phyloP scores from a whole-genome alignment of 2,329 filamentous ascomycete genomes.

The Lecanoromycetidae sp. region DNA sequence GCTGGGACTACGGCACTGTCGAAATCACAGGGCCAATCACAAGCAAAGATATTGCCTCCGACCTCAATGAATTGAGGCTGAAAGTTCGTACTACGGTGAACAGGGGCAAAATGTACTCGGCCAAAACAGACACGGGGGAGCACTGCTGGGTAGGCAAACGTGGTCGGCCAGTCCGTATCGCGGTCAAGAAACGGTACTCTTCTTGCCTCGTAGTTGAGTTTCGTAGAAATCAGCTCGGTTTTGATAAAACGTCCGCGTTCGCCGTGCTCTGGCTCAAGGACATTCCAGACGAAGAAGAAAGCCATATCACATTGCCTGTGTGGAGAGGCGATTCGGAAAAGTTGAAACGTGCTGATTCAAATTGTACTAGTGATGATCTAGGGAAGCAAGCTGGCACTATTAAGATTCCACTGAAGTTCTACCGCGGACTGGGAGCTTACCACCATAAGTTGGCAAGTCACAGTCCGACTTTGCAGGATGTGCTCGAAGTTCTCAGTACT shows the following conservation, averaged over 20 bases:
- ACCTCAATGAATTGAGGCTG: conserved; percentile 40
- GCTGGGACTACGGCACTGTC: conserved; percentile 62
- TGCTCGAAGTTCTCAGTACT: conserved; percentile 53
- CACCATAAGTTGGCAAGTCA: conserved; percentile 45
- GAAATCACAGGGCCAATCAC: conserved; percentile 46
- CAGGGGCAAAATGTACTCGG: conserved; percentile 56
- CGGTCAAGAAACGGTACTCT: conserved; percentile 23
- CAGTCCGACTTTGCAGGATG: conserved; percentile 43
- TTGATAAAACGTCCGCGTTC: conserved; percentile 23
- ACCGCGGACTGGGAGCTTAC: conserved; percentile 48
- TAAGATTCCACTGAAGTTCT: conserved; percentile 47
- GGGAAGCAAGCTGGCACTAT: conserved; percentile 49
- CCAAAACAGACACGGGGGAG: conserved; percentile 49
- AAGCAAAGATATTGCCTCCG: conserved; percentile 37
- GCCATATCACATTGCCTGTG: conserved; percentile 46
- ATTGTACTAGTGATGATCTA: conserved; percentile 37
- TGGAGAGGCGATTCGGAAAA: conserved; percentile 48
- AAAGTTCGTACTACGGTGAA: conserved; percentile 49
- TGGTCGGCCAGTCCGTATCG: conserved; percentile 20
- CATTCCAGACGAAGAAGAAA: conserved; percentile 54
- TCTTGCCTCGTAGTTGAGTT: conserved; percentile 23
- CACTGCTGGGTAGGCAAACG: conserved; percentile 39
- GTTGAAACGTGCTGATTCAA: conserved; percentile 35
- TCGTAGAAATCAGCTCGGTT: conserved; percentile 21
- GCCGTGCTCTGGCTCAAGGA: conserved; percentile 49